phyloP scores from a whole-genome alignment of 805 yeast species.

The Candida vartiovaarae region DNA sequence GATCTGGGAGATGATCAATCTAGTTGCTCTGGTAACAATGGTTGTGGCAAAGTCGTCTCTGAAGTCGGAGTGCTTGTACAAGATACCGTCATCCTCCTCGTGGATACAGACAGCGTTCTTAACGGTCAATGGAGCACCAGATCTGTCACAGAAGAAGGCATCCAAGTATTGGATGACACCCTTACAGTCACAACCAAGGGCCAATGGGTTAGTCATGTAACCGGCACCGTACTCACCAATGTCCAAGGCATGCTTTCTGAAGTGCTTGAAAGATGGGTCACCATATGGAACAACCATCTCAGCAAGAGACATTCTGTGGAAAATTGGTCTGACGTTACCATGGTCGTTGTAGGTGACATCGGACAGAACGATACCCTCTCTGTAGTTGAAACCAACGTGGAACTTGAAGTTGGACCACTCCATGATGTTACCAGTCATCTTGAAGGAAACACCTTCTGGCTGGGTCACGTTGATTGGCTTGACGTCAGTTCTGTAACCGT shows the following conservation, averaged over 20 bases:
- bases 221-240: slow-evolving; percentile 89
- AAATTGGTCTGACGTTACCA: slow-evolving; percentile 63
- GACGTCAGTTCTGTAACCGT: slow-evolving; percentile 56
- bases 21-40: slow-evolving; percentile 68
- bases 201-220: slow-evolving; percentile 71
- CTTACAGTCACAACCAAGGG: slow-evolving; percentile 79
- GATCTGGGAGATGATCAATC: slow-evolving; percentile 68
- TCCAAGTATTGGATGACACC: slow-evolving; percentile 80
- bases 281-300: slow-evolving; percentile 89
- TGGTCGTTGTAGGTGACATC: slow-evolving; percentile 72
- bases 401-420: slow-evolving; percentile 72
- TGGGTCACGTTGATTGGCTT: slow-evolving; percentile 68
- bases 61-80: slow-evolving; percentile 79
- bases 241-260: slow-evolving; percentile 80
- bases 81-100: slow-evolving; percentile 78
- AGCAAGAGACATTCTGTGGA: slow-evolving; percentile 70
- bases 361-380: slow-evolving; percentile 77
- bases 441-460: slow-evolving; percentile 79
- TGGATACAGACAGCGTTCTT: slow-evolving; percentile 79
- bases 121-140: slow-evolving; percentile 63
- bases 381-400: slow-evolving; percentile 79
- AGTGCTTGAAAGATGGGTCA: slow-evolving; percentile 71
- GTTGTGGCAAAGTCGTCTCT: slow-evolving; percentile 73
- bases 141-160: slow-evolving; percentile 63
- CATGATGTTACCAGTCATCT: slow-evolving; percentile 60